Evolutionary conservation across 805 yeast species (phyloP).

Genomic region (Ogataea parapolymorpha): DNA sequence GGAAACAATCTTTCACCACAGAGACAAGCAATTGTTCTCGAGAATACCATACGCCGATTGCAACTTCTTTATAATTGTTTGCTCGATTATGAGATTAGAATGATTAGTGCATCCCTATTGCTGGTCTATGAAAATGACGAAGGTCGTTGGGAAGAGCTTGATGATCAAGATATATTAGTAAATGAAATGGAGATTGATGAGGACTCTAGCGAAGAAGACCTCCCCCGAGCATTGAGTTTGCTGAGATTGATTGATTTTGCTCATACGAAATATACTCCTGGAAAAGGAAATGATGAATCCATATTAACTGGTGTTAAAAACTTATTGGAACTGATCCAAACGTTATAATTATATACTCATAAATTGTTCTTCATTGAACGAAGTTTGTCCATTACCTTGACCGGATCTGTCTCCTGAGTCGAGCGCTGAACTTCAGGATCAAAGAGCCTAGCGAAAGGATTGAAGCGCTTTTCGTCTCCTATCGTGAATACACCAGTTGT

Average conservation of each 20-base stretch:
- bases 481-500: constrained; percentile 88
- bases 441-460: constrained; percentile 82
- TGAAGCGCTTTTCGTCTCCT: constrained; percentile 73
- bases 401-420: constrained; percentile 49
- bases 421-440: constrained; percentile 62
- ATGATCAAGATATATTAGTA: constrained; percentile 38
- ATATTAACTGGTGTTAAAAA: constrained; percentile 66
- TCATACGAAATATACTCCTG: constrained; percentile 65
- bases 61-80: constrained; percentile 66
- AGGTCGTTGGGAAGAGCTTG: constrained; percentile 45
- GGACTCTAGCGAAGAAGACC: constrained; percentile 26
- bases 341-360: constrained; percentile 8
- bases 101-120: constrained; percentile 70
- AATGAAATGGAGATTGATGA: constrained; percentile 29
- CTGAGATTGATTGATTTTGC: constrained; percentile 86
- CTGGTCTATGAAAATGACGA: constrained; percentile 70
- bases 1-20: constrained; percentile 31
- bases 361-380: constrained; percentile 38
- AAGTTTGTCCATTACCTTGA: constrained; percentile 65
- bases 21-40: constrained; percentile 38
- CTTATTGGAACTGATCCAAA: constrained; percentile 44
- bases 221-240: constrained; percentile 41
- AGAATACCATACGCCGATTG: constrained; percentile 53
- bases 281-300: constrained; percentile 69
- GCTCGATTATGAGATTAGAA: constrained; percentile 55